A percentile compares a stretch with the other conserved stretches of the same genome.
These are phyloP conservation scores for Lachnellula subtilissima DNA, from an alignment of 2,329 filamentous ascomycete genomes.

Conservation along the genomic window DNA sequence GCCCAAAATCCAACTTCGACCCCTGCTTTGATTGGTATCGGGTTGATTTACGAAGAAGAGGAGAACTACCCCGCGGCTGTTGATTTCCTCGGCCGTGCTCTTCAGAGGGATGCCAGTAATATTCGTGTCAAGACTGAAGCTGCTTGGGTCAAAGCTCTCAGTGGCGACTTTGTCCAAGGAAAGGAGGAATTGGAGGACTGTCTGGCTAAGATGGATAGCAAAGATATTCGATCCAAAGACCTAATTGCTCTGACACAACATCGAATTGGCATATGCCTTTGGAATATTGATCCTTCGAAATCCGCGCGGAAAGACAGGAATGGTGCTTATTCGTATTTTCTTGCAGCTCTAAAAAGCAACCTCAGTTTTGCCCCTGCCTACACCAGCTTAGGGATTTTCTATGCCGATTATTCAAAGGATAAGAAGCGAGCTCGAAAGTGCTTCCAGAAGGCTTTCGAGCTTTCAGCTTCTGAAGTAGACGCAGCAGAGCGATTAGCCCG, in stretches of 20 bases:
- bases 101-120: conserved; percentile 68
- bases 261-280: conserved; percentile 79
- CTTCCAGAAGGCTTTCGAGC: conserved; percentile 92
- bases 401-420: conserved; percentile 85
- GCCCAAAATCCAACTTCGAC: conserved; percentile 71
- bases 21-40: conserved; percentile 79
- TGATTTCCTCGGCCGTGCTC: conserved; percentile 71
- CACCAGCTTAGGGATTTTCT: conserved; percentile 84
- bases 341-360: conserved; percentile 79
- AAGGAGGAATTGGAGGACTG: conserved; percentile 66
- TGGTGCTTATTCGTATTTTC: conserved; percentile 77
- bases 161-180: conserved; percentile 67
- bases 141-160: conserved; percentile 86
- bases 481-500: conserved; percentile 83
- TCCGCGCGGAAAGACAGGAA: conserved; percentile 72
- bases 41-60: conserved; percentile 88
- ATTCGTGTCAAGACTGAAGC: conserved; percentile 78
- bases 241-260: conserved; percentile 84
- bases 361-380: conserved; percentile 87
- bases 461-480: conserved; percentile 79
- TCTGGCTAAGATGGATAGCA: conserved; percentile 58
- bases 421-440: conserved; percentile 82
- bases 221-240: conserved; percentile 57
- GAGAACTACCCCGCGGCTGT: conserved; percentile 81
- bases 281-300: conserved; percentile 74